Base-by-base conservation (phyloP, 768 basidiomycete species). In the Tephrocybe rancida region DNA sequence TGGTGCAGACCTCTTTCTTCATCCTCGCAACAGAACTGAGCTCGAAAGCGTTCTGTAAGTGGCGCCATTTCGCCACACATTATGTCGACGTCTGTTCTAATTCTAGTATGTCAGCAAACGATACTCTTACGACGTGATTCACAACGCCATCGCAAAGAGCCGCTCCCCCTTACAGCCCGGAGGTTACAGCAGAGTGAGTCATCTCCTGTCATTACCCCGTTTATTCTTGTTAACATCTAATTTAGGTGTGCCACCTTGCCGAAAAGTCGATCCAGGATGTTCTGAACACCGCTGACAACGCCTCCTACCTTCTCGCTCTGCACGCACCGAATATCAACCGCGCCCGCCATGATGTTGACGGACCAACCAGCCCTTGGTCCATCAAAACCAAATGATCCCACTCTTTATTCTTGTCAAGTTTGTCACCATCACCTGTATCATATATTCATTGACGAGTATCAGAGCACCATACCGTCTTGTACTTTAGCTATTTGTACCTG, bases 81-180 rank as follows among this genome's bases (percentile, higher is more conserved):
- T 9, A n/a, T n/a, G n/a, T n/a, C n/a, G n/a, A n/a, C n/a, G n/a
- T 41, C 50, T 48, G 30, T 52, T 29, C 56, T 56, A 47, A 47
- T 49, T 38, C 53, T n/a, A 26, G 48, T 52, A 27, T 43, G 18
- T 21, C 64, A 92, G 90, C 54, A 79, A 84, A 51, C 78, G 89
- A 64, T 92, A 92, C 62, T 81, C 87, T 0, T 84, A 88, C 61
- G 90, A 92, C 57, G 82, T 85, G 10, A 89, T 92, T 50, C 91
- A 92, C 67, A 92, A 92, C 63, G 81, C 83, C 8, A 89, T 92
- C 63, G 75, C 90, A 16, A 79, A 79, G 53, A 85, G 87, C 61
- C 85, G 85, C 41, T 81, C 83, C 18, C 72, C 82, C 16, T 73
- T 90, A 14, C 79, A 84, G 55, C 76, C 80, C 1, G 83, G 78